Conservation (phyloP, 2,329 filamentous ascomycete species). For the Phialophora verrucosa region DNA sequence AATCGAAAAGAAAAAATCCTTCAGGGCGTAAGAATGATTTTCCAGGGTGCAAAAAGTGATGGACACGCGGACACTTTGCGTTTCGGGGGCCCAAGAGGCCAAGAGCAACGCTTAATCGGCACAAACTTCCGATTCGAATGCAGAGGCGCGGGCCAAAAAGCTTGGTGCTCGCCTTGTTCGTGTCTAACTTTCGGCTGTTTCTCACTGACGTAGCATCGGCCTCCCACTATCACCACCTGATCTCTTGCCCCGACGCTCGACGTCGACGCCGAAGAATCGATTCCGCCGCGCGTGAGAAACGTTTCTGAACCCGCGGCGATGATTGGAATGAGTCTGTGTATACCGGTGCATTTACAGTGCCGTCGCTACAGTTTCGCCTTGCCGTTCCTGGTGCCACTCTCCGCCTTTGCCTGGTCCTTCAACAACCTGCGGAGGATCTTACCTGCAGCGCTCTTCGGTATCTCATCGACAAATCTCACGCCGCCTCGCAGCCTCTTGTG, state of each 20-base stretch:
- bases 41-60: neutral
- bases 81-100: neutral
- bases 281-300: neutral
- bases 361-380: constrained; percentile 52
- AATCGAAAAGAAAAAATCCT: neutral
- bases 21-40: neutral
- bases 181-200: neutral
- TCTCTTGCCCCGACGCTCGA: neutral
- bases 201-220: constrained; percentile 3
- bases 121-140: constrained; percentile 11
- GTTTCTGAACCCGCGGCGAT: neutral
- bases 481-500: constrained; percentile 49
- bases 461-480: constrained; percentile 43
- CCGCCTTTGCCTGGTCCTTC: constrained; percentile 52
- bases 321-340: neutral
- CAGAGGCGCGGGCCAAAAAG: constrained; percentile 14
- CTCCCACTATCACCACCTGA: neutral
- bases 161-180: constrained; percentile 24
- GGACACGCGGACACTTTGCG: constrained; percentile 15
- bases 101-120: constrained; percentile 15
- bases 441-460: constrained; percentile 47
- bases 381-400: constrained; percentile 37
- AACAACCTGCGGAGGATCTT: constrained; percentile 56
- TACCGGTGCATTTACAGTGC: neutral
- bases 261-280: neutral